Percentiles rank a stretch among this genome's conserved stretches.
Evolutionary conservation across 805 yeast genomes (phyloP).

Genomic region (Kodamaea lidongshanica): DNA sequence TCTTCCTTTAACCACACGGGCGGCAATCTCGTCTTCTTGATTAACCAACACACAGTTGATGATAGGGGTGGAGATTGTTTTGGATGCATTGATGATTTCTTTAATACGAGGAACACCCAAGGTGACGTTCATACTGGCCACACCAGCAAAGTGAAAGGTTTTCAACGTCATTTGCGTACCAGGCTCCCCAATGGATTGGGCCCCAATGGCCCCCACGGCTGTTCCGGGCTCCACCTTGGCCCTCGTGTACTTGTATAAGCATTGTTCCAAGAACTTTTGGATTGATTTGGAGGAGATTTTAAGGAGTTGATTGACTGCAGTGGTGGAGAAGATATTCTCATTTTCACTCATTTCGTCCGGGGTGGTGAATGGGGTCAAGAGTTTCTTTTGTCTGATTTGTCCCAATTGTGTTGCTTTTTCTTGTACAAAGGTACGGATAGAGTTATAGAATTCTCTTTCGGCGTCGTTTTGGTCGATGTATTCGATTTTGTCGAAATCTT

Average conservation of each 20-base stretch:
- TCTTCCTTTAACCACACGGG: slow-evolving; percentile 96
- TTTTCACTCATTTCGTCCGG: slow-evolving; percentile 35
- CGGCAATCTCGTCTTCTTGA: slow-evolving; percentile 93
- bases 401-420: slow-evolving; percentile 56
- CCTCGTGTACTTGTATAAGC: slow-evolving; percentile 73
- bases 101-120: slow-evolving; percentile 99
- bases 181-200: slow-evolving; percentile 98
- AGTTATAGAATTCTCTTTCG: slow-evolving; percentile 74
- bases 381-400: slow-evolving; percentile 47
- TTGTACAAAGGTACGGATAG: slow-evolving; percentile 59
- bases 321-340: slow-evolving; percentile 20
- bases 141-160: slow-evolving; percentile 98
- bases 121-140: slow-evolving; percentile 97
- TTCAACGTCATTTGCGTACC: slow-evolving; percentile 97
- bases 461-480: slow-evolving; percentile 82
- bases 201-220: slow-evolving; percentile 99
- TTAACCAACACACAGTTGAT: slow-evolving; percentile 91
- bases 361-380: slow-evolving; percentile 33
- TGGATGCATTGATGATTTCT: slow-evolving; percentile 96
- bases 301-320: slow-evolving; percentile 55
- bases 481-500: slow-evolving; percentile 47
- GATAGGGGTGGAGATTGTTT: slow-evolving; percentile 91
- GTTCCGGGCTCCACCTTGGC: slow-evolving; percentile 98
- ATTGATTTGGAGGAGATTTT: slow-evolving; percentile 62
- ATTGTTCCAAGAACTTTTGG: slow-evolving; percentile 60